A percentile compares a stretch with the other conserved stretches of the same genome.
Evolutionary conservation across 805 yeast species (phyloP).

Genomic region (Pachysolen tannophilus): DNA sequence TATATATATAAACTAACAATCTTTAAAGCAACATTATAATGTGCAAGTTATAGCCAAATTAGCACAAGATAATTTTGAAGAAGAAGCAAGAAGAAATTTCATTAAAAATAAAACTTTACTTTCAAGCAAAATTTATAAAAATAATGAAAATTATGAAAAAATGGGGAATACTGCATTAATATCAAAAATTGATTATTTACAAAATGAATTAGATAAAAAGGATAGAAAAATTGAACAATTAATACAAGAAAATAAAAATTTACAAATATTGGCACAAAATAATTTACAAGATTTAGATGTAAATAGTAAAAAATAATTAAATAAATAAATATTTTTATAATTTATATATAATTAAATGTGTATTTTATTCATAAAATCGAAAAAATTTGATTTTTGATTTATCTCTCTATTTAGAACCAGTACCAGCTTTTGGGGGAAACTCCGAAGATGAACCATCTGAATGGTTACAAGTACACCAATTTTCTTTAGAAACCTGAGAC

Average conservation of each 20-base stretch:
- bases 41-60: not conserved
- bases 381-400: too few species aligned
- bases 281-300: too few species aligned
- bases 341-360: too few species aligned
- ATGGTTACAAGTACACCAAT: constrained; percentile 33
- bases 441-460: constrained; percentile 20
- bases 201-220: constrained; percentile 1
- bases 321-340: too few species aligned
- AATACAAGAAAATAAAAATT: constrained; percentile 2
- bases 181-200: constrained; percentile 3
- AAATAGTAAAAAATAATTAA: too few species aligned
- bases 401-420: too few species aligned
- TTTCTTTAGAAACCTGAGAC: constrained; percentile 23
- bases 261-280: constrained; percentile 2
- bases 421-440: constrained; percentile 29
- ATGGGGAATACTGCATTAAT: not conserved
- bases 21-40: constrained; percentile 1
- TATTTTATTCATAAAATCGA: too few species aligned
- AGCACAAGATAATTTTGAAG: not conserved
- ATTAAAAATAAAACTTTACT: not conserved
- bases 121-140: not conserved
- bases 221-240: not conserved
- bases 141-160: not conserved
- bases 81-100: not conserved
- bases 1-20: not conserved